Evolutionary conservation across 2,329 filamentous ascomycete genomes (phyloP), one percentile per base, ranked within the genome.

Genomic region (Tolypocladium album): DNA sequence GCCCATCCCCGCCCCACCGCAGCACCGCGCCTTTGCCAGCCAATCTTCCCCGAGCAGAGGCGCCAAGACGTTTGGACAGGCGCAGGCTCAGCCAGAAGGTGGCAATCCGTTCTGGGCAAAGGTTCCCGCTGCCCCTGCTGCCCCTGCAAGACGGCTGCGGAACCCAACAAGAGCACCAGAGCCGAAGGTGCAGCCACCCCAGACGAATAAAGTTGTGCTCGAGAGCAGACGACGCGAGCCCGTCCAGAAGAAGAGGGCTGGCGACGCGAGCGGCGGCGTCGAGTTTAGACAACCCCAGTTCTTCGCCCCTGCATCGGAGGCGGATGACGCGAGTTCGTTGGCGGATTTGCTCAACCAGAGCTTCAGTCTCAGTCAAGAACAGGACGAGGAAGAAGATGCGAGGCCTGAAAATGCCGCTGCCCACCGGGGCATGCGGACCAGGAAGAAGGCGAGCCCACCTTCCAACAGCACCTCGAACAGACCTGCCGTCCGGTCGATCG

Each of bases 71-170:
- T 83, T 83, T 61, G 76, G 74, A 55, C 74, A 80, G 59, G 70
- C 76, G 0, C 79, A 78, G 0, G 74, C 75, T 20, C 74, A 78
- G 57, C 70, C 73, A 0, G 75, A 77, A 52, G 64, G 42, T 9
- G 63, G 73, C 17, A 78, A 75, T 1, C 83, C 86, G 1, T 91
- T 92, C 68, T 87, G 85, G 78, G 88, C 85, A 72, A 85, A 82
- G 61, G 80, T 91, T 3, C 89, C 89, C 4, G 79, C 86, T 0
- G 86, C 87, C 1, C 88, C 89, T 17, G 82, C 80, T 17, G 82
- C 80, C n/a, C 86, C 87, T 27, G 85, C 86, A 2, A 82, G 85
- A 47, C 78, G 79, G 52, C 71, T 85, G 8, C 79, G 83, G 39
- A 89, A 88, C 61, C 86, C 86, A 1, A 80, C 82, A 5, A 83